Evolutionary conservation across 371 early-diverging fungal genomes (phyloP).

Genomic region (Basidiobolus meristosporus): DNA sequence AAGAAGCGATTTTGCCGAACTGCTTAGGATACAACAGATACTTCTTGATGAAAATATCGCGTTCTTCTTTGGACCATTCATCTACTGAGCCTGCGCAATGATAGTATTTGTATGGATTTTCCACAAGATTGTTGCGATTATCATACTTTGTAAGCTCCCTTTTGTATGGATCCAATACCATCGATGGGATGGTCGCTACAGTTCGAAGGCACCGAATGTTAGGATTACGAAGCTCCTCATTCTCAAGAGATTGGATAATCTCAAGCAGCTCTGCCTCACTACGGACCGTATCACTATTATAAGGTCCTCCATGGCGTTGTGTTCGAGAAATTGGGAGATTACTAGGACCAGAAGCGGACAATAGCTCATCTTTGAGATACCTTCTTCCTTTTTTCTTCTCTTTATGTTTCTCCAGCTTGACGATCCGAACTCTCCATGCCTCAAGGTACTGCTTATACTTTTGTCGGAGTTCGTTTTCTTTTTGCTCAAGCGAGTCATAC

Average conservation of each 20-base stretch:
- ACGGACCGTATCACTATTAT: slow-evolving; percentile 50
- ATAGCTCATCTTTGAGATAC: no score
- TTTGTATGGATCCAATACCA: slow-evolving; percentile 45
- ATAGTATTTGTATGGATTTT: slow-evolving; percentile 35
- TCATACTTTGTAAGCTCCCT: slow-evolving; percentile 19
- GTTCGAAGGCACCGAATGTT: slow-evolving; percentile 56
- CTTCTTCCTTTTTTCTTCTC: no score
- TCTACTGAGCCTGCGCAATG: slow-evolving; percentile 22
- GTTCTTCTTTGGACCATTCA: slow-evolving; percentile 68
- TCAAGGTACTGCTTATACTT: no score
- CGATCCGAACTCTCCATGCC: no score
- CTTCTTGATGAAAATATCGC: slow-evolving; percentile 48
- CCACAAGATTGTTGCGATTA: slow-evolving; percentile 39
- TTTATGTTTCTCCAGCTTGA: no score
- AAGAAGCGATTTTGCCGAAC: slow-evolving; percentile 68
- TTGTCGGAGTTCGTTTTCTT: no score
- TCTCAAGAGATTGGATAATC: slow-evolving; percentile 53
- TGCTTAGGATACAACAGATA: slow-evolving; percentile 75
- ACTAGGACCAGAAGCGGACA: no score
- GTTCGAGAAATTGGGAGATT: no score
- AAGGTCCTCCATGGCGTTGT: slow-evolving; percentile 10
- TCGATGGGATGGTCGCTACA: slow-evolving; percentile 51
- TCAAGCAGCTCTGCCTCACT: slow-evolving; percentile 61
- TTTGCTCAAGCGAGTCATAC: no score
- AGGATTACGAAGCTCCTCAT: slow-evolving; percentile 58